phyloP scores from a whole-genome alignment of 1,284 basidiomycete species.

The Heterobasidion irregulare region DNA sequence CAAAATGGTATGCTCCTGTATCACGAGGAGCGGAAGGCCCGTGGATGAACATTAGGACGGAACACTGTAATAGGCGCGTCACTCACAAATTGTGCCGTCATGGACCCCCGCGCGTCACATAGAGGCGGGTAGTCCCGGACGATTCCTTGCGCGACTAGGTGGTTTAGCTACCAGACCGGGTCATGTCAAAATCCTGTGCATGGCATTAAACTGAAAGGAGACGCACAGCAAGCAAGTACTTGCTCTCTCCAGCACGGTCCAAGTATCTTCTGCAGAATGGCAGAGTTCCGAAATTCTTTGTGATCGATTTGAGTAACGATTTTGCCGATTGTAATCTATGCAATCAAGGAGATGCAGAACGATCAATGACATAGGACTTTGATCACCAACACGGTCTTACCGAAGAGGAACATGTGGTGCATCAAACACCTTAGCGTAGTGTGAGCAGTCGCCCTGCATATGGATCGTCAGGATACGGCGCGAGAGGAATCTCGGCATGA shows the following conservation, averaged over 20 bases:
- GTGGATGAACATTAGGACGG: background rate
- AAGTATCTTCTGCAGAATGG: slow-evolving; percentile 96
- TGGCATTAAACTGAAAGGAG: background rate
- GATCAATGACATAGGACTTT: background rate
- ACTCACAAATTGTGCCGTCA: slow-evolving; percentile 92
- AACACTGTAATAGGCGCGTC: background rate
- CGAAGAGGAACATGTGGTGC: slow-evolving; percentile 65
- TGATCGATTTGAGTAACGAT: slow-evolving; percentile 81
- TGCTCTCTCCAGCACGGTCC: slow-evolving; percentile 90
- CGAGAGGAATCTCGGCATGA: slow-evolving; percentile 5
- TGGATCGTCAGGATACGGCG: slow-evolving; percentile 5
- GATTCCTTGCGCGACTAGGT: slow-evolving; percentile 83
- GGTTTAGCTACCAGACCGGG: slow-evolving; percentile 59
- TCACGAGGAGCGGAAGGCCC: background rate
- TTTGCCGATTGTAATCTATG: slow-evolving; percentile 78
- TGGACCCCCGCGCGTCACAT: slow-evolving; percentile 66
- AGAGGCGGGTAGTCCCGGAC: slow-evolving; percentile 96
- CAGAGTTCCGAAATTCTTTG: slow-evolving; percentile 90
- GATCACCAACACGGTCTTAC: slow-evolving; percentile 27
- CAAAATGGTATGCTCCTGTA: slow-evolving; percentile 87
- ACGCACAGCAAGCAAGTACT: slow-evolving; percentile 86
- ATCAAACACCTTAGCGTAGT: slow-evolving; percentile 77
- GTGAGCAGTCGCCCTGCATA: slow-evolving; percentile 82
- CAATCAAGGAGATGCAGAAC: background rate
- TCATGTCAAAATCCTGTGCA: background rate